These are phyloP conservation scores for Suhomyces prunicola DNA, from an alignment of 805 yeast species.

Conservation along the genomic window DNA sequence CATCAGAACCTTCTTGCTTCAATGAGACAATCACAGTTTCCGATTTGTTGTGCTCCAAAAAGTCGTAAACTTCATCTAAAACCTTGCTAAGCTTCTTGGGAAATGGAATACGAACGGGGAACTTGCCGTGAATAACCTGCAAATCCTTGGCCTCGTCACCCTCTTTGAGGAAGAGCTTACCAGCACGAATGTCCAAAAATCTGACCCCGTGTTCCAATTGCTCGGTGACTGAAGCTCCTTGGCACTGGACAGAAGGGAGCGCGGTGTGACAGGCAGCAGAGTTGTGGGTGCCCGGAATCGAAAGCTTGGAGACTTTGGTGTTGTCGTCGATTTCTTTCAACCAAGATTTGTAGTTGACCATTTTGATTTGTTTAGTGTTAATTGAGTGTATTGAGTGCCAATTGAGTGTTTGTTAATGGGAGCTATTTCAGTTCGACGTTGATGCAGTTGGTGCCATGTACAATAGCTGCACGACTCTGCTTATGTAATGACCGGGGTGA, in stretches of 20 bases:
- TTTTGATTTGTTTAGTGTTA: conserved; percentile 11
- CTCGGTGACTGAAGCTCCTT: conserved; percentile 53
- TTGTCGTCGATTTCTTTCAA: conserved; percentile 51
- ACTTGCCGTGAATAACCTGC: conserved; percentile 70
- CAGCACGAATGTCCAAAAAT: conserved; percentile 65
- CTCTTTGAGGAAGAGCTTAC: conserved; percentile 53
- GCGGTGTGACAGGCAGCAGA: conserved; percentile 71
- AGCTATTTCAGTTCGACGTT: neutral
- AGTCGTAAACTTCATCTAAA: conserved; percentile 57
- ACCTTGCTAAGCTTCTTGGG: conserved; percentile 51
- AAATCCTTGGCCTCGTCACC: conserved; percentile 52
- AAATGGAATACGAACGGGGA: conserved; percentile 64
- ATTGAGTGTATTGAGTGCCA: no score
- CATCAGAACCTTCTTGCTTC: conserved; percentile 70
- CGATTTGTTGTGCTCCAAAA: conserved; percentile 47
- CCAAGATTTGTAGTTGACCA: conserved; percentile 52
- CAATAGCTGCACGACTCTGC: neutral
- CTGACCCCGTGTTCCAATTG: conserved; percentile 75
- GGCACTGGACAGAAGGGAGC: conserved; percentile 75
- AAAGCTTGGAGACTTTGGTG: conserved; percentile 47
- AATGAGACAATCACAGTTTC: conserved; percentile 67
- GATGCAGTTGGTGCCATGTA: neutral
- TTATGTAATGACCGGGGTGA: neutral
- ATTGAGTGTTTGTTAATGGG: neutral
- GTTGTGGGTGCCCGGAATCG: conserved; percentile 86